Evolutionary conservation across 2,329 filamentous ascomycete genomes (phyloP).

Genomic region (Erysiphe pulchra): DNA sequence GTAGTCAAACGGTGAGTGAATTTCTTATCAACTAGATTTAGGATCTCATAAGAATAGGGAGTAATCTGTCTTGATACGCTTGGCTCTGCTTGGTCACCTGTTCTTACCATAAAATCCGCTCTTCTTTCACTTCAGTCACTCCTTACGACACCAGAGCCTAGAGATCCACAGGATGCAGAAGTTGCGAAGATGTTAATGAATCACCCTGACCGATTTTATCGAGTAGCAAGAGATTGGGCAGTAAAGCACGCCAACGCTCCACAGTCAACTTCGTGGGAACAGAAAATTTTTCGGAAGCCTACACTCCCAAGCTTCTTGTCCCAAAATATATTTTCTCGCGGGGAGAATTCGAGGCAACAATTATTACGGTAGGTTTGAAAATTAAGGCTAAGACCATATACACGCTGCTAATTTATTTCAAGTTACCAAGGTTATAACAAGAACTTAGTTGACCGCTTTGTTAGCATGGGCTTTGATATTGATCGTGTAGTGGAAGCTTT

Average conservation of each 20-base stretch:
- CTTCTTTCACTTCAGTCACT: constrained; percentile 82
- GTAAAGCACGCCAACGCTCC: constrained; percentile 61
- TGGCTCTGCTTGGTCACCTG: constrained; percentile 73
- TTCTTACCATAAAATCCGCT: constrained; percentile 87
- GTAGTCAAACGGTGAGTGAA: constrained; percentile 57
- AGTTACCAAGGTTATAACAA: constrained; percentile 79
- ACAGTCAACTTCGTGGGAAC: constrained; percentile 23
- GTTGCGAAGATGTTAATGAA: constrained; percentile 75
- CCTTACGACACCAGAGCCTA: constrained; percentile 79
- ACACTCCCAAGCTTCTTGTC: constrained; percentile 14
- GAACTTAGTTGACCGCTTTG: constrained; percentile 58
- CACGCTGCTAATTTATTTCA: not conserved
- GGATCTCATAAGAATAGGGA: constrained; percentile 30
- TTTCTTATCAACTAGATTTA: not conserved
- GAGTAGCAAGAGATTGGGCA: constrained; percentile 75
- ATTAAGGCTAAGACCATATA: not conserved
- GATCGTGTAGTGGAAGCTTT: constrained; percentile 72
- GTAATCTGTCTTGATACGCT: constrained; percentile 93
- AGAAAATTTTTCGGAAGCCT: constrained; percentile 6
- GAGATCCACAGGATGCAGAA: constrained; percentile 89
- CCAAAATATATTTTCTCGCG: constrained; percentile 7
- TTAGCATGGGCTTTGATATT: constrained; percentile 75
- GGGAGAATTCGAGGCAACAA: constrained; percentile 9
- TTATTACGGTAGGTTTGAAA: constrained; percentile 4
- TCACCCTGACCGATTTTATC: constrained; percentile 52